Percentiles rank a stretch among this genome's conserved stretches.
phyloP scores from a whole-genome alignment of 2,329 filamentous ascomycete genomes.

The Pseudogymnoascus sp. region DNA sequence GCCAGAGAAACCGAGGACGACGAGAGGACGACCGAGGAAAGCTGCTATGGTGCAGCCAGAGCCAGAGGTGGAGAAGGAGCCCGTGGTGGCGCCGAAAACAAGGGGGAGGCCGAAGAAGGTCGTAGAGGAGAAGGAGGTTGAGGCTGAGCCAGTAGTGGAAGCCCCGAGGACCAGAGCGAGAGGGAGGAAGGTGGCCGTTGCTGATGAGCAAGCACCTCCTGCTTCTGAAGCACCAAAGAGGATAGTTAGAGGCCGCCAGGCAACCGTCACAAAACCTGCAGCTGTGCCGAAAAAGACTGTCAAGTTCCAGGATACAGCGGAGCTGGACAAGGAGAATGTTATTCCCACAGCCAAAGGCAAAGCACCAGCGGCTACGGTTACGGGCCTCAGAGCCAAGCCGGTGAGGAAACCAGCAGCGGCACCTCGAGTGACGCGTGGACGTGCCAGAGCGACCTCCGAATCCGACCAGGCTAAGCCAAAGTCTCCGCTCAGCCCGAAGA shows the following conservation, averaged over 20 bases:
- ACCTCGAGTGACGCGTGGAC: constrained; percentile 2
- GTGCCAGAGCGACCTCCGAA: constrained; percentile 24
- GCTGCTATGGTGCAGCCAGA: constrained; percentile 21
- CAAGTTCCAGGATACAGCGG: constrained; percentile 44
- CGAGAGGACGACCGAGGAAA: constrained; percentile 41
- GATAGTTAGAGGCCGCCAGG: constrained; percentile 29
- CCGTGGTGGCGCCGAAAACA: not conserved
- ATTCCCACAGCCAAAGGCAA: constrained; percentile 38
- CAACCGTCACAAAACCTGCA: constrained; percentile 31
- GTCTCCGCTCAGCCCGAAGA: constrained; percentile 55
- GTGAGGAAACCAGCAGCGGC: constrained; percentile 38
- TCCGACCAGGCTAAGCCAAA: constrained; percentile 34
- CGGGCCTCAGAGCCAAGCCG: constrained; percentile 38
- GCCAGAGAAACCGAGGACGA: constrained; percentile 31
- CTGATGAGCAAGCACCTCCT: constrained; percentile 21
- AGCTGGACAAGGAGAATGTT: constrained; percentile 57
- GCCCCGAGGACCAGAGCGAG: constrained; percentile 23
- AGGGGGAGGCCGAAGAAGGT: constrained; percentile 4
- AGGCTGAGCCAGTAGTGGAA: constrained; percentile 22
- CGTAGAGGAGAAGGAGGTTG: constrained; percentile 22
- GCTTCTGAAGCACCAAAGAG: constrained; percentile 32
- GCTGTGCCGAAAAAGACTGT: constrained; percentile 50
- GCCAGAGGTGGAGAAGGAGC: constrained; percentile 19
- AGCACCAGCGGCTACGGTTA: constrained; percentile 17
- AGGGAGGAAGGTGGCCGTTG: constrained; percentile 21